Evolutionary conservation across 2,329 filamentous ascomycete species (phyloP).

Genomic region (Clarireedia paspali): DNA sequence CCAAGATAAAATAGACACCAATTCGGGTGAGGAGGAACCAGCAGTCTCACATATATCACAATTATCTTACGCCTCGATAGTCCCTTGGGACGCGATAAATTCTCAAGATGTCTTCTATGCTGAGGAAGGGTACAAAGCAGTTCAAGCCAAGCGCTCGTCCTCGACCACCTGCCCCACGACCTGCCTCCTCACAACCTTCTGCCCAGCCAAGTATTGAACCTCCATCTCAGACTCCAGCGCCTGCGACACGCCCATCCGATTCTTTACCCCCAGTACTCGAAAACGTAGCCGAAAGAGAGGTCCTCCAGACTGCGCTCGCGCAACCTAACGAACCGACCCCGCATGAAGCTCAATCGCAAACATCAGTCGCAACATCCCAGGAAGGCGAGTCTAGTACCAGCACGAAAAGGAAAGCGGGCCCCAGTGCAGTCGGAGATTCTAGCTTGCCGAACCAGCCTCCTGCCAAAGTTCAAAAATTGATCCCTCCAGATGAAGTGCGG

Average conservation of each 20-base stretch:
- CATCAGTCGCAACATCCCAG: not conserved
- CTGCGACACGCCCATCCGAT: conserved; percentile 15
- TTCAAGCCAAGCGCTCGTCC: conserved; percentile 62
- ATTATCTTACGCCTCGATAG: no score
- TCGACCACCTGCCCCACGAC: conserved; percentile 41
- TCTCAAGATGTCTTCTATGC: conserved; percentile 10
- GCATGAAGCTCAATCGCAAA: not conserved
- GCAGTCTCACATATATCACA: no score
- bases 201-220: conserved; percentile 34
- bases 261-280: not conserved
- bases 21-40: no score
- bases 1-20: no score
- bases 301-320: not conserved
- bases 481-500: not conserved
- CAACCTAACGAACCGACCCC: not conserved
- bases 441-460: not conserved
- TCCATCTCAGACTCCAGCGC: conserved; percentile 27
- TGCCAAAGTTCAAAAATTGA: conserved; percentile 2
- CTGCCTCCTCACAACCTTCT: conserved; percentile 32
- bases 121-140: conserved; percentile 13
- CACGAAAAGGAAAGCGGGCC: not conserved
- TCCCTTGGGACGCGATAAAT: not conserved
- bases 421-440: not conserved
- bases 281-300: not conserved
- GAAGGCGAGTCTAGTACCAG: not conserved